phyloP scores from a whole-genome alignment of 495 filamentous ascomycete genomes.

The Amphirosellinia nigrospora region DNA sequence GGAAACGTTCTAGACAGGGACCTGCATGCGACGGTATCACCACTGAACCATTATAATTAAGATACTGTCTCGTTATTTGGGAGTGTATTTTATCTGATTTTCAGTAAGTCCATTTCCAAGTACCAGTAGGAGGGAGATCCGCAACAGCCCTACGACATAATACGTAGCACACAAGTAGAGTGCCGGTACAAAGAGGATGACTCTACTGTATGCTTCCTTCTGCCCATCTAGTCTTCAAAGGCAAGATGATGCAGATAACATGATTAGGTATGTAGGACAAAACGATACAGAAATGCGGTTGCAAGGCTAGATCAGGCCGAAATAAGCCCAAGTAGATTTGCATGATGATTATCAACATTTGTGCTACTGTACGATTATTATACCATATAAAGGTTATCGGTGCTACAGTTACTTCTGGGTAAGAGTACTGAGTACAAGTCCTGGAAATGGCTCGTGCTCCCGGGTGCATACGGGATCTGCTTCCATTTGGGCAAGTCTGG shows the following conservation, averaged over 20 bases:
- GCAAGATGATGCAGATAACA: not conserved
- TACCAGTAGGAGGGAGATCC: not conserved
- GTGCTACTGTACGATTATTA: not conserved
- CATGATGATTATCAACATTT: not conserved
- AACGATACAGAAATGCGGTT: not conserved
- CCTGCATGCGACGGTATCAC: slow-evolving; percentile 2
- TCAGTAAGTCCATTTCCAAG: not conserved
- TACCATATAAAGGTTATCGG: not conserved
- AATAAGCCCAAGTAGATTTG: not conserved
- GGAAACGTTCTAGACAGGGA: not conserved
- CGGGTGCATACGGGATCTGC: slow-evolving; percentile 17
- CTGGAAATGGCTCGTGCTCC: slow-evolving; percentile 10
- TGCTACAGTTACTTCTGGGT: too few species aligned
- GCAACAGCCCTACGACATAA: not conserved
- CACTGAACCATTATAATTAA: not conserved
- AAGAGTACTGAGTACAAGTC: slow-evolving; percentile 8
- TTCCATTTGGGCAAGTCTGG: slow-evolving; percentile 2
- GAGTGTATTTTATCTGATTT: not conserved
- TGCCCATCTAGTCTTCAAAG: not conserved
- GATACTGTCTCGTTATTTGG: not conserved
- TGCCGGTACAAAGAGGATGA: not conserved
- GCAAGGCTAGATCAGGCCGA: not conserved
- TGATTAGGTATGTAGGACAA: not conserved
- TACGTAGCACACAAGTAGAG: too few species aligned
- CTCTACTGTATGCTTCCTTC: not conserved